Percentiles rank a stretch among this genome's conserved stretches.
These are phyloP conservation scores for Pichia phayaonensis DNA, from an alignment of 805 yeast species.

Conservation along the genomic window DNA sequence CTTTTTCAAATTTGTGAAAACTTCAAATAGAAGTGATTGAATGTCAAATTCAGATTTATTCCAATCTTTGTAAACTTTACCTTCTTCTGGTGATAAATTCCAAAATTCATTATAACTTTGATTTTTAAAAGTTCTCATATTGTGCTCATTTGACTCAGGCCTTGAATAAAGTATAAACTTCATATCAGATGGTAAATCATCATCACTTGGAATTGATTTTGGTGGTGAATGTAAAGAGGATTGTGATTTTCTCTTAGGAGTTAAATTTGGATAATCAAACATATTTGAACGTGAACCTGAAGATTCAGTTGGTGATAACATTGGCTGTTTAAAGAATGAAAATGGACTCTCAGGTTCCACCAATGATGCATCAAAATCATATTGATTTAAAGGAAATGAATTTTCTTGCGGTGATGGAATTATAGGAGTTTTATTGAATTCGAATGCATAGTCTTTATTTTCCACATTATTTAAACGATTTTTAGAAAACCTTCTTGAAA, in stretches of 20 bases:
- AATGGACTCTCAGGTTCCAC: background rate
- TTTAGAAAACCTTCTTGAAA: background rate
- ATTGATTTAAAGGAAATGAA: background rate
- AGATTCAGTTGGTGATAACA: slow-evolving; percentile 5
- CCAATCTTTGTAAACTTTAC: slow-evolving; percentile 18
- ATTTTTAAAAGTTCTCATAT: slow-evolving; percentile 19
- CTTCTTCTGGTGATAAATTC: slow-evolving; percentile 22
- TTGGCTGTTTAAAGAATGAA: slow-evolving; percentile 7
- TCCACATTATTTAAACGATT: background rate
- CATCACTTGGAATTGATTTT: background rate
- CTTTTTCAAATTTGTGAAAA: slow-evolving; percentile 20
- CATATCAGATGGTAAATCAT: slow-evolving; percentile 18
- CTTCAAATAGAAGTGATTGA: slow-evolving; percentile 26
- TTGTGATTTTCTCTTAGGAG: background rate
- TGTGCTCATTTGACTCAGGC: slow-evolving; percentile 18
- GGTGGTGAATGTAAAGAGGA: background rate
- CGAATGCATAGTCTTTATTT: background rate
- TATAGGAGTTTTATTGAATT: background rate
- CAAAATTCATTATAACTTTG: slow-evolving; percentile 24
- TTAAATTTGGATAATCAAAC: background rate
- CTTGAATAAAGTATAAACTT: slow-evolving; percentile 23
- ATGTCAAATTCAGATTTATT: slow-evolving; percentile 21
- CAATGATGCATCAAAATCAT: background rate
- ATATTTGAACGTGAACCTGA: background rate
- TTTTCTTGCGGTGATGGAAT: background rate